These are phyloP conservation scores for Linaria vulgaris DNA, from an alignment of 257 asterid species.

Conservation along the genomic window DNA sequence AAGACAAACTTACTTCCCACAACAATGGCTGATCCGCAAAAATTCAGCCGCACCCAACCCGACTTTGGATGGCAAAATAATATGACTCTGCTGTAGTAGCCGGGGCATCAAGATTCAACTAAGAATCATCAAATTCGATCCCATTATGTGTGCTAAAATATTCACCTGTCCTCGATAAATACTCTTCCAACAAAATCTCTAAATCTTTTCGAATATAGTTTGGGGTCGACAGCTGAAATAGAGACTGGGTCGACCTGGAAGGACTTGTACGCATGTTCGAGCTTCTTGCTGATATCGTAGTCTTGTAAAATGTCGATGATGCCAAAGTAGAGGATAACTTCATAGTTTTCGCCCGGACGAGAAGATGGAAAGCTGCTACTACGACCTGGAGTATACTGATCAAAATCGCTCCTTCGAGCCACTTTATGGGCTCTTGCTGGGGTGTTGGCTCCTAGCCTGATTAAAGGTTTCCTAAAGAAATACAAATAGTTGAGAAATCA, in stretches of 20 bases:
- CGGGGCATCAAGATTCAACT: constrained; percentile 16
- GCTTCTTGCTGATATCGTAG: constrained; percentile 76
- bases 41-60: constrained; percentile 22
- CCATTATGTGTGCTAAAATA: background rate
- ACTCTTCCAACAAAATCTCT: constrained; percentile 64
- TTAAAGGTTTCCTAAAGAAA: constrained; percentile 49
- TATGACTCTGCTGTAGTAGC: background rate
- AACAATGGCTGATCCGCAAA: constrained; percentile 30
- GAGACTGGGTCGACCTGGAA: constrained; percentile 64
- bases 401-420: constrained; percentile 49
- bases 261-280: constrained; percentile 77
- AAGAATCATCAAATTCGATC: background rate
- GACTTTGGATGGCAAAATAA: background rate
- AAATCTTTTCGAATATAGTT: constrained; percentile 67
- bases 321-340: constrained; percentile 77
- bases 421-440: constrained; percentile 71
- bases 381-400: constrained; percentile 42
- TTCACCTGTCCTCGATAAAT: constrained; percentile 59
- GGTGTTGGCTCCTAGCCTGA: constrained; percentile 65
- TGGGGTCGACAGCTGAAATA: constrained; percentile 84
- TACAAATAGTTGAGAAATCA: constrained; percentile 2
- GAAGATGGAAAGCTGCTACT: constrained; percentile 37
- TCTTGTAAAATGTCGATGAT: constrained; percentile 81
- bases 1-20: constrained; percentile 33
- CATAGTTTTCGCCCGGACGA: constrained; percentile 45